A percentile compares a stretch with the other conserved stretches of the same genome.
Evolutionary conservation across 2,329 filamentous ascomycete species (phyloP).

Genomic region (Ascochyta lentis): DNA sequence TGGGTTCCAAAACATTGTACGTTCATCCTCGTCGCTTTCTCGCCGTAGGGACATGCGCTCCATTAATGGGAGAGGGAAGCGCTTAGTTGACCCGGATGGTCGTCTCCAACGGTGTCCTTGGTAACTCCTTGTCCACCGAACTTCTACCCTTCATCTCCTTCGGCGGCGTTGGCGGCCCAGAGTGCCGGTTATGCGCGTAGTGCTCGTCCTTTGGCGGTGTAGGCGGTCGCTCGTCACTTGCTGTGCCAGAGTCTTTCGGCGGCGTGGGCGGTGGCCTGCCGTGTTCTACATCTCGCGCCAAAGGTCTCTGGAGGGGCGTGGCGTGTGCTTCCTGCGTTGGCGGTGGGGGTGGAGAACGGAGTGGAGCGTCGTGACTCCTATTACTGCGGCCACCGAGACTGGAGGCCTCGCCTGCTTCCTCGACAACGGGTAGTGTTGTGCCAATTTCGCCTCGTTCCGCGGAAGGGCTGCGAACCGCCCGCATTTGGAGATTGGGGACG

Average conservation of each 20-base stretch:
- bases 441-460: slow-evolving; percentile 63
- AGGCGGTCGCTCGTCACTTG: slow-evolving; percentile 40
- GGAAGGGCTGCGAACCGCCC: slow-evolving; percentile 63
- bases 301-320: slow-evolving; percentile 23
- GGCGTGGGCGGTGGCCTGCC: slow-evolving; percentile 50
- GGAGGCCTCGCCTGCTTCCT: slow-evolving; percentile 82
- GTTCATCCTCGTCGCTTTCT: neutral
- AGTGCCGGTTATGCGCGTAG: slow-evolving; percentile 27
- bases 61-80: neutral
- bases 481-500: slow-evolving; percentile 68
- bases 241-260: slow-evolving; percentile 46
- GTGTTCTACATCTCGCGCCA: slow-evolving; percentile 37
- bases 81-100: slow-evolving; percentile 41
- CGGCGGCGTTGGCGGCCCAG: slow-evolving; percentile 49
- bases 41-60: no score
- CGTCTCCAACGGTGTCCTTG: slow-evolving; percentile 43
- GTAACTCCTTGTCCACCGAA: slow-evolving; percentile 45
- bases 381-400: slow-evolving; percentile 69
- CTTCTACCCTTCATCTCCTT: slow-evolving; percentile 45
- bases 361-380: slow-evolving; percentile 28
- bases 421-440: slow-evolving; percentile 79
- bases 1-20: slow-evolving; percentile 10
- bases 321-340: slow-evolving; percentile 29
- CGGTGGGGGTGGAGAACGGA: slow-evolving; percentile 20
- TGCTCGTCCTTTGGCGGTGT: slow-evolving; percentile 41